Evolutionary conservation across 2,329 filamentous ascomycete species (phyloP).

Genomic region (Elsinoe perseae): DNA sequence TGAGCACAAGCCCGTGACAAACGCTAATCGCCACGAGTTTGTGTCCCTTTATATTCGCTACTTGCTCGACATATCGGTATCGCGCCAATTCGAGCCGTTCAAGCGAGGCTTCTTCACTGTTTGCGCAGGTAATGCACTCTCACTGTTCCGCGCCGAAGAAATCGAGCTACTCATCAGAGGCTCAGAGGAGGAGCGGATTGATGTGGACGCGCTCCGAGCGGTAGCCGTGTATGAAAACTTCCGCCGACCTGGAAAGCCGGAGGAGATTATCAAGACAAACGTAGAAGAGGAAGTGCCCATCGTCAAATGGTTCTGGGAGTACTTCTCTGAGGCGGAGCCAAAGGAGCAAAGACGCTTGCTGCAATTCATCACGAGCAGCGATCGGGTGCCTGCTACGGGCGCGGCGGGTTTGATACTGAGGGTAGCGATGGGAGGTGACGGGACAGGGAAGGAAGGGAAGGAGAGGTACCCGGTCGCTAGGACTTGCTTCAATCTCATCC

Average conservation of each 20-base stretch:
- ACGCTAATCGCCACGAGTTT: constrained; percentile 73
- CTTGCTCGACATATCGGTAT: constrained; percentile 67
- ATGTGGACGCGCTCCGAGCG: constrained; percentile 65
- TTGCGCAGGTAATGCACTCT: constrained; percentile 79
- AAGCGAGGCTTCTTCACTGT: constrained; percentile 90
- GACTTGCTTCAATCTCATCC: constrained; percentile 84
- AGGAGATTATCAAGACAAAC: constrained; percentile 51
- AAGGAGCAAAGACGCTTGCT: constrained; percentile 69
- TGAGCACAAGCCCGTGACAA: constrained; percentile 70
- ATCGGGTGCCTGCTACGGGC: constrained; percentile 82
- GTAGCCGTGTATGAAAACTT: constrained; percentile 81
- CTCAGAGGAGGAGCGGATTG: constrained; percentile 67
- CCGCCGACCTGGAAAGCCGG: constrained; percentile 43
- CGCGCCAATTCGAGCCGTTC: constrained; percentile 84
- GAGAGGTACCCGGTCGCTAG: constrained; percentile 73
- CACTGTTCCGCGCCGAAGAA: constrained; percentile 81
- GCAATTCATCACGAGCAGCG: constrained; percentile 82
- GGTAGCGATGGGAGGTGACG: constrained; percentile 66
- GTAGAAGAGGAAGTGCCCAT: constrained; percentile 56
- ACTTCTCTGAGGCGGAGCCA: constrained; percentile 59
- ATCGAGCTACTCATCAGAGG: constrained; percentile 82
- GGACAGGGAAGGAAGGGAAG: constrained; percentile 44
- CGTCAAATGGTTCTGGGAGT: constrained; percentile 81
- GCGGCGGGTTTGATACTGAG: constrained; percentile 71
- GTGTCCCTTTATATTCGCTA: constrained; percentile 78